Evolutionary conservation across 2,329 filamentous ascomycete species (phyloP).

Genomic region (Seiridium cupressi): DNA sequence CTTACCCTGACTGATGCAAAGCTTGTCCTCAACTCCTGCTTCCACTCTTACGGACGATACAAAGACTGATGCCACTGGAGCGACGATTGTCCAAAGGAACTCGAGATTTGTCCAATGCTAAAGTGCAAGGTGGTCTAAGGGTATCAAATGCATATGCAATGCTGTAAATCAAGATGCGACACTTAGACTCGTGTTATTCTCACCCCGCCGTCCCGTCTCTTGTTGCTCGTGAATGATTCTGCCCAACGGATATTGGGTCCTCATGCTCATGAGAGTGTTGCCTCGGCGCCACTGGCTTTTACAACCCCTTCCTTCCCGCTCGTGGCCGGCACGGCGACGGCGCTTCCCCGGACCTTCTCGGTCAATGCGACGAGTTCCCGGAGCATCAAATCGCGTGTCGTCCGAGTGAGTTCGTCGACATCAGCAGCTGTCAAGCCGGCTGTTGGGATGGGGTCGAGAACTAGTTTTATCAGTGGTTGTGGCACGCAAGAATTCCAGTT

Average conservation of each 20-base stretch:
- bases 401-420: conserved; percentile 69
- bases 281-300: conserved; percentile 29
- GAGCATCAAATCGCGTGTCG: conserved; percentile 74
- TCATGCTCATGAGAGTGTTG: conserved; percentile 17
- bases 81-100: neutral
- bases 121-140: conserved; percentile 8
- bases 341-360: conserved; percentile 44
- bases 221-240: neutral
- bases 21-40: neutral
- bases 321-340: conserved; percentile 24
- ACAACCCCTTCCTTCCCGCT: conserved; percentile 25
- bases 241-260: neutral
- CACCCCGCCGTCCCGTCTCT: neutral
- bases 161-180: conserved; percentile 1
- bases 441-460: conserved; percentile 79
- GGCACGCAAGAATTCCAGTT: neutral
- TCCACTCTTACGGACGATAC: neutral
- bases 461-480: conserved; percentile 37
- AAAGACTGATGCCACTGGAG: neutral
- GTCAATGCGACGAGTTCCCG: conserved; percentile 58
- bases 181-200: neutral
- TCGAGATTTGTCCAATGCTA: neutral
- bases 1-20: neutral
- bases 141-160: conserved; percentile 12
- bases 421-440: conserved; percentile 70